A percentile compares a stretch with the other conserved stretches of the same genome.
Evolutionary conservation across 2,329 filamentous ascomycete genomes (phyloP).

Genomic region (Cadophora malorum): DNA sequence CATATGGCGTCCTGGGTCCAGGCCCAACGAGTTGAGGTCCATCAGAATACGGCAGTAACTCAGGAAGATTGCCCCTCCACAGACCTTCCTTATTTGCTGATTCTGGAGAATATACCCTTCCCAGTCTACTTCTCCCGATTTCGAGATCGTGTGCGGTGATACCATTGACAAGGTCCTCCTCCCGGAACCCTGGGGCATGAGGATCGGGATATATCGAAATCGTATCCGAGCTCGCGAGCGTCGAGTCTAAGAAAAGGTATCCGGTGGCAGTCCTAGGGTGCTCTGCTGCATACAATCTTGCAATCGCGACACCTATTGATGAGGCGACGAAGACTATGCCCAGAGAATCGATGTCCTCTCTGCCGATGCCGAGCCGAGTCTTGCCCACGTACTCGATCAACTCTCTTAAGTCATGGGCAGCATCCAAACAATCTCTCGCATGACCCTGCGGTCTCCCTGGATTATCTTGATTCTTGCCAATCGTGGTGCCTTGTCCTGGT

Average conservation of each 20-base stretch:
- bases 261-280: slow-evolving; percentile 39
- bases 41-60: slow-evolving; percentile 38
- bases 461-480: slow-evolving; percentile 28
- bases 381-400: slow-evolving; percentile 30
- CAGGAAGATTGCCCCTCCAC: slow-evolving; percentile 35
- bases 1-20: slow-evolving; percentile 10
- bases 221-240: slow-evolving; percentile 39
- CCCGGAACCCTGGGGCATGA: slow-evolving; percentile 19
- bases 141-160: neutral
- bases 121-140: slow-evolving; percentile 28
- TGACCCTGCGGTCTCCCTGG: slow-evolving; percentile 37
- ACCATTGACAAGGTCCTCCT: neutral
- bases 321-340: slow-evolving; percentile 39
- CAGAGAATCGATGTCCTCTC: slow-evolving; percentile 9
- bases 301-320: slow-evolving; percentile 41
- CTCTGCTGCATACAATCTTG: slow-evolving; percentile 42
- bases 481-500: slow-evolving; percentile 23
- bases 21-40: slow-evolving; percentile 36
- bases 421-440: slow-evolving; percentile 35
- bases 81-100: slow-evolving; percentile 38
- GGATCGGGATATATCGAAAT: slow-evolving; percentile 40
- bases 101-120: slow-evolving; percentile 16
- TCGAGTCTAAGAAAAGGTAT: slow-evolving; percentile 41
- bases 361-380: slow-evolving; percentile 10
- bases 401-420: slow-evolving; percentile 37